Conservation (phyloP, 345 rosid genomes). For the Aegle marmelos region DNA sequence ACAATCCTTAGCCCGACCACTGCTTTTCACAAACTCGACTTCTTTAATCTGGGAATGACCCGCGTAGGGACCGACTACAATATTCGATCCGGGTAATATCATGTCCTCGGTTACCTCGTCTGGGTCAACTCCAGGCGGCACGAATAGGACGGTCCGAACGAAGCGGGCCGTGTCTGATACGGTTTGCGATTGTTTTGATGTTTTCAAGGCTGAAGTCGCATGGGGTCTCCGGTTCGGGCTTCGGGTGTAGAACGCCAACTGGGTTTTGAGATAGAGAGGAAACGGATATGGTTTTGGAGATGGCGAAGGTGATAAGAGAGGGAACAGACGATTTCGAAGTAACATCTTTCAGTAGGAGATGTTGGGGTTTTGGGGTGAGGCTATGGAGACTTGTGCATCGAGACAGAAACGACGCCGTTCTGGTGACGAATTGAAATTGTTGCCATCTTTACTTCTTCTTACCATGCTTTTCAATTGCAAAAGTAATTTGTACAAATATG, state of each 20-base stretch:
- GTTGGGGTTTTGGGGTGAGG: neutral
- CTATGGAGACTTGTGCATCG: neutral
- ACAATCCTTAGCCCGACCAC: slow-evolving; percentile 82
- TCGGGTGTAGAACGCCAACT: slow-evolving; percentile 11
- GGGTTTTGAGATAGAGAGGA: neutral
- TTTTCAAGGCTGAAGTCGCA: slow-evolving; percentile 31
- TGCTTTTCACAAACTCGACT: slow-evolving; percentile 86
- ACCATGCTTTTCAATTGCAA: too few relatives aligned
- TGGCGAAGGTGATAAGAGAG: neutral
- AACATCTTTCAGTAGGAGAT: slow-evolving; percentile 12
- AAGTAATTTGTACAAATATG: too few relatives aligned
- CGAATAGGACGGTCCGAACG: slow-evolving; percentile 43
- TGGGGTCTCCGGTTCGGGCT: neutral
- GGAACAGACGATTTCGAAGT: slow-evolving; percentile 19
- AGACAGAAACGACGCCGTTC: neutral
- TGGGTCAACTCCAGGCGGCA: slow-evolving; percentile 81
- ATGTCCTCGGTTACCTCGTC: slow-evolving; percentile 64
- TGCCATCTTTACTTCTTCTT: neutral
- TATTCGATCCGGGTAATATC: slow-evolving; percentile 86
- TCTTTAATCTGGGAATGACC: slow-evolving; percentile 90
- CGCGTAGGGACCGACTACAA: slow-evolving; percentile 81
- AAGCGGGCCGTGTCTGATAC: slow-evolving; percentile 38
- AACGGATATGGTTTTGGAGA: slow-evolving; percentile 10
- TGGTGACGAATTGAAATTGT: too few relatives aligned
- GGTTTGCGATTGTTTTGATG: slow-evolving; percentile 38